Evolutionary conservation across 108 stramenopile species (phyloP).

Genomic region (Cylindrotheca closterium): DNA sequence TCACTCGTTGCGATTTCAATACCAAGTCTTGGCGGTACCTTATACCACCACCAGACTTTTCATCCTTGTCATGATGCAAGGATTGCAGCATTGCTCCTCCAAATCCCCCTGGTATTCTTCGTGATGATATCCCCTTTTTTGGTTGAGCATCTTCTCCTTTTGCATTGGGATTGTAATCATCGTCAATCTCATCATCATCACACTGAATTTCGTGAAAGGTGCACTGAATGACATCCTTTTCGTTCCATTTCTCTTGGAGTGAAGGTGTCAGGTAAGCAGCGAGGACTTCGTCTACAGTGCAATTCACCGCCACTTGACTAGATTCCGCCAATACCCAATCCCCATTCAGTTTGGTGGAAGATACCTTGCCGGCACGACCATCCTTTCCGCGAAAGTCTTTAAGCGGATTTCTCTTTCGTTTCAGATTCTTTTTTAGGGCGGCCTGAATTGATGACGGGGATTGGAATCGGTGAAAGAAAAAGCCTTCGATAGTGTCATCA

Average conservation of each 20-base stretch:
- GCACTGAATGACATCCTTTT: constrained; percentile 37
- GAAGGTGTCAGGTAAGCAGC: constrained; percentile 45
- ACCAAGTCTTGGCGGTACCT: constrained; percentile 47
- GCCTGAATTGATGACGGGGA: constrained; percentile 25
- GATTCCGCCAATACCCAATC: constrained; percentile 60
- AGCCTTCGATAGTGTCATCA: constrained; percentile 17
- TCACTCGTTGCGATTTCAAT: constrained; percentile 45
- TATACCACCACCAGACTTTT: constrained; percentile 11
- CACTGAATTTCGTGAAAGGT: constrained; percentile 15
- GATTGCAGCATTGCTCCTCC: not conserved
- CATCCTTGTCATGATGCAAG: constrained; percentile 6
- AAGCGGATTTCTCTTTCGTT: constrained; percentile 32
- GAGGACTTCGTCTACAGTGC: constrained; percentile 40
- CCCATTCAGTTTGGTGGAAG: constrained; percentile 44
- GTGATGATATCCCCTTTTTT: not conserved
- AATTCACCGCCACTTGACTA: constrained; percentile 43
- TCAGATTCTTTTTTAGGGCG: constrained; percentile 28
- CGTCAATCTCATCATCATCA: not conserved
- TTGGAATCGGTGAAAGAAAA: constrained; percentile 39
- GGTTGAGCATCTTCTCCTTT: not conserved
- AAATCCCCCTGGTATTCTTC: not conserved
- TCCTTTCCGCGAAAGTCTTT: constrained; percentile 34
- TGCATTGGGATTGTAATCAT: not conserved
- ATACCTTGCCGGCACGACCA: constrained; percentile 41
- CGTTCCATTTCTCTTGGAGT: constrained; percentile 54